Evolutionary conservation across 106 monocot species (phyloP).

Genomic region (Ottelia alismoides): DNA sequence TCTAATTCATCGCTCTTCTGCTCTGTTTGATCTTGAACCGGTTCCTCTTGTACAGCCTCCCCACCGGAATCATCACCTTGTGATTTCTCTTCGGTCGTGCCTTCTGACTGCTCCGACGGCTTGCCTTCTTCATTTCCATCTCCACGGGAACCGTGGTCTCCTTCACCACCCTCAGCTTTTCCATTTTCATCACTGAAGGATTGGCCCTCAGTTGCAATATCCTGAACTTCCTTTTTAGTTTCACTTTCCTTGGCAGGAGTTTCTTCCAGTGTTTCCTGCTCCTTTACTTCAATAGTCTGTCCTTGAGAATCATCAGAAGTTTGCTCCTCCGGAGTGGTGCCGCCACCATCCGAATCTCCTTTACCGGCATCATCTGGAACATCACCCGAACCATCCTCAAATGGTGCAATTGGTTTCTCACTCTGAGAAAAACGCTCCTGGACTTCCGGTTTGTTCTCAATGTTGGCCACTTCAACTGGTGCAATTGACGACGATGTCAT

Average conservation of each 20-base stretch:
- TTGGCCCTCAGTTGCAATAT: conserved; percentile 8
- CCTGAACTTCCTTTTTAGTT: conserved; percentile 14
- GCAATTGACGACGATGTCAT: conserved; percentile 50
- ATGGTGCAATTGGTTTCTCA: conserved; percentile 18
- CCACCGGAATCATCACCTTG: conserved; percentile 6
- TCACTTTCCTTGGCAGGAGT: conserved; percentile 1
- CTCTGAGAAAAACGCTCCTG: conserved; percentile 17
- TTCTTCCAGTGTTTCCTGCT: conserved; percentile 16
- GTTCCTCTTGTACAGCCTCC: conserved; percentile 17
- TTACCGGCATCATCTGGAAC: too few species aligned
- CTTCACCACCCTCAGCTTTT: conserved; percentile 8
- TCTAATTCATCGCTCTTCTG: conserved; percentile 21
- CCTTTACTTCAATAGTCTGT: conserved; percentile 19
- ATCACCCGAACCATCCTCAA: too few species aligned
- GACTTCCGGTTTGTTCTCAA: conserved; percentile 16
- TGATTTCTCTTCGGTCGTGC: conserved; percentile 3
- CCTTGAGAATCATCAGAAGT: too few species aligned
- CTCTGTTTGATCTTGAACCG: conserved; percentile 14
- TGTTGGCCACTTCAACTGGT: conserved; percentile 31
- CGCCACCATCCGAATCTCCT: too few species aligned
- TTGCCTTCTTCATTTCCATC: conserved; percentile 10
- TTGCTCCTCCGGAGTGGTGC: too few species aligned
- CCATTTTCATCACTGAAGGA: conserved; percentile 4
- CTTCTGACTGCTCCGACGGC: conserved; percentile 1
- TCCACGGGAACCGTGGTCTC: conserved; percentile 16